These are phyloP conservation scores for Akanthomyces muscarius DNA, from an alignment of 2,329 filamentous ascomycete genomes.

Conservation along the genomic window DNA sequence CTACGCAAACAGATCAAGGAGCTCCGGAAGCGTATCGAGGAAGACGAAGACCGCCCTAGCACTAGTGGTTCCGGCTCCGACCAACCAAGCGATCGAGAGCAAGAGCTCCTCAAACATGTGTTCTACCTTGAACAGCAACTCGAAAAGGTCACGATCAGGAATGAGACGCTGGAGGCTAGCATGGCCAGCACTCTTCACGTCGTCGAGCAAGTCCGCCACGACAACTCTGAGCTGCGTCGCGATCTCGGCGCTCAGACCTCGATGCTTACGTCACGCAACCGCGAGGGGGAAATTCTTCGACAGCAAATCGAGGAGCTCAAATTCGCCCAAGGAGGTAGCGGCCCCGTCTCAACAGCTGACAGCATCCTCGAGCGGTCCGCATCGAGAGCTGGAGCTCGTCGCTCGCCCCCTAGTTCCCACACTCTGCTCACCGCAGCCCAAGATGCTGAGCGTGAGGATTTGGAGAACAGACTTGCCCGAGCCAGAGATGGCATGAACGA, in stretches of 20 bases:
- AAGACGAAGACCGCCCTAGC: slow-evolving; percentile 59
- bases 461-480: slow-evolving; percentile 78
- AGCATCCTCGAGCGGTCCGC: slow-evolving; percentile 93
- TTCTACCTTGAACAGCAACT: too few relatives aligned
- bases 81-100: slow-evolving; percentile 38
- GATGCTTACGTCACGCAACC: slow-evolving; percentile 93
- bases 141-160: too few relatives aligned
- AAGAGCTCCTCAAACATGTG: too few relatives aligned
- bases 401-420: slow-evolving; percentile 65
- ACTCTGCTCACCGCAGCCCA: slow-evolving; percentile 61
- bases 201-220: slow-evolving; percentile 81
- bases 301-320: slow-evolving; percentile 98
- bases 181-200: slow-evolving; percentile 56
- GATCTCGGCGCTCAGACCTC: slow-evolving; percentile 95
- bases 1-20: slow-evolving; percentile 79
- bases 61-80: slow-evolving; percentile 61
- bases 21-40: slow-evolving; percentile 73
- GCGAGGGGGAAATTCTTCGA: slow-evolving; percentile 90
- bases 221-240: slow-evolving; percentile 86
- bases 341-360: slow-evolving; percentile 67
- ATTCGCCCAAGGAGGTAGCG: slow-evolving; percentile 72
- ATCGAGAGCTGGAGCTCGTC: slow-evolving; percentile 66
- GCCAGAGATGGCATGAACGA: slow-evolving; percentile 83
- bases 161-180: too few relatives aligned
- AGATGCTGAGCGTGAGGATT: slow-evolving; percentile 78